These are phyloP conservation scores for Ogataea hybrid DNA, from an alignment of 1,139 yeast genomes.

Conservation along the genomic window DNA sequence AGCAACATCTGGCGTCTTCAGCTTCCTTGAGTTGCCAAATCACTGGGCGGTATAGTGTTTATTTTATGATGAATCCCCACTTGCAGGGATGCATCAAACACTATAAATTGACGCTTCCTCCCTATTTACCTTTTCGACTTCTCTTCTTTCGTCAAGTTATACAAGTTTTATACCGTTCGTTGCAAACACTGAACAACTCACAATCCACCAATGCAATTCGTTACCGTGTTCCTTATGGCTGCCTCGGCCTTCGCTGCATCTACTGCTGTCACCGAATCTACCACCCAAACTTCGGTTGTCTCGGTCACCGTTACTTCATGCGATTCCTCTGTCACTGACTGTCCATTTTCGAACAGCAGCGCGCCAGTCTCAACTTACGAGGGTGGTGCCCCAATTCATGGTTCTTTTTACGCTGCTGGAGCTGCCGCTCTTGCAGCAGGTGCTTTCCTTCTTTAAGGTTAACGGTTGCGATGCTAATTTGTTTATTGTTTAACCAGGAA, in stretches of 20 bases:
- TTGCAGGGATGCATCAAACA: constrained; percentile 1
- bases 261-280: constrained; percentile 43
- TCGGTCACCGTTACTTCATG: constrained; percentile 34
- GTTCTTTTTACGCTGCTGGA: constrained; percentile 53
- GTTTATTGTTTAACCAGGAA: neutral
- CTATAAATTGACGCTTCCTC: constrained; percentile 6
- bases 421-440: constrained; percentile 74
- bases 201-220: constrained; percentile 50
- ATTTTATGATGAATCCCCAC: neutral
- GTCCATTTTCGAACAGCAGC: constrained; percentile 25
- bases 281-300: constrained; percentile 33
- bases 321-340: constrained; percentile 34
- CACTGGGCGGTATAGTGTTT: constrained; percentile 1
- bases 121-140: constrained; percentile 4
- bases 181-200: constrained; percentile 1
- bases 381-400: constrained; percentile 50
- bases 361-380: constrained; percentile 36
- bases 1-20: constrained; percentile 6
- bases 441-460: constrained; percentile 59
- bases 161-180: constrained; percentile 8
- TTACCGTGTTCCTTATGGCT: constrained; percentile 41
- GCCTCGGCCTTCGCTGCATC: constrained; percentile 32
- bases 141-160: constrained; percentile 1
- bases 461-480: constrained; percentile 3
- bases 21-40: neutral